Evolutionary conservation across 1,139 yeast species (phyloP).

Genomic region (Candida pseudocylindracea): DNA sequence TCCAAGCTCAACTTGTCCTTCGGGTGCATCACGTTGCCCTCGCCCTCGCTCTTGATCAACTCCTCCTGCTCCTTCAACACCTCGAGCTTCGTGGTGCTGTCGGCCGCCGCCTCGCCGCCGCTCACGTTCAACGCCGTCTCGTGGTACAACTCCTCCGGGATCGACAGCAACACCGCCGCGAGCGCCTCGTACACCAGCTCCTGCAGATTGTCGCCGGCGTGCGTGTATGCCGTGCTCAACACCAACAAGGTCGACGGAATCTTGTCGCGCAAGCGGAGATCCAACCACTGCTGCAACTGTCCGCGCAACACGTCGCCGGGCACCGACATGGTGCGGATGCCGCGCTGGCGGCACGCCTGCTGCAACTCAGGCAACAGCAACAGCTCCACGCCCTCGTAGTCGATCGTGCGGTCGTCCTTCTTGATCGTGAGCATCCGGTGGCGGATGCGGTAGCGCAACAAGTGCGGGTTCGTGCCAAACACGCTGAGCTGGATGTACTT

Average conservation of each 20-base stretch:
- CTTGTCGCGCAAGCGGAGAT: conserved; percentile 70
- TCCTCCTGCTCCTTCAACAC: conserved; percentile 93
- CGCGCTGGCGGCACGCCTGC: conserved; percentile 83
- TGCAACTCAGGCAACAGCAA: conserved; percentile 70
- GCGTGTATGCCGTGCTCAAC: conserved; percentile 75
- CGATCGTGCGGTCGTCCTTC: conserved; percentile 79
- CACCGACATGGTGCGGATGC: conserved; percentile 62
- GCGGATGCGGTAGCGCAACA: conserved; percentile 83
- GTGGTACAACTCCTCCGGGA: conserved; percentile 76
- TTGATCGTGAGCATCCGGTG: conserved; percentile 80
- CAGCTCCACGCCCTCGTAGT: conserved; percentile 81
- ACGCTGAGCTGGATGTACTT: conserved; percentile 81
- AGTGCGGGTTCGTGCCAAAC: conserved; percentile 71
- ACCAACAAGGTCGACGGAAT: conserved; percentile 82
- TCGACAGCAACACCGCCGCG: conserved; percentile 77
- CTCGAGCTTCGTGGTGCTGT: conserved; percentile 66
- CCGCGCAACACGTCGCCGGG: conserved; percentile 68
- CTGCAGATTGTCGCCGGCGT: conserved; percentile 42
- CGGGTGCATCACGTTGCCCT: conserved; percentile 54
- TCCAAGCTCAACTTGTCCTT: conserved; percentile 71
- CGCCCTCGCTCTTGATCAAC: conserved; percentile 75
- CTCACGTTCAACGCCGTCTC: conserved; percentile 38
- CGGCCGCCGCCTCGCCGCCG: conserved; percentile 65
- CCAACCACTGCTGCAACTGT: conserved; percentile 73
- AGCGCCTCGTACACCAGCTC: conserved; percentile 69